Evolutionary conservation across 768 basidiomycete genomes (phyloP), one percentile per base, ranked within the genome.

Genomic region (Megacollybia marginata): DNA sequence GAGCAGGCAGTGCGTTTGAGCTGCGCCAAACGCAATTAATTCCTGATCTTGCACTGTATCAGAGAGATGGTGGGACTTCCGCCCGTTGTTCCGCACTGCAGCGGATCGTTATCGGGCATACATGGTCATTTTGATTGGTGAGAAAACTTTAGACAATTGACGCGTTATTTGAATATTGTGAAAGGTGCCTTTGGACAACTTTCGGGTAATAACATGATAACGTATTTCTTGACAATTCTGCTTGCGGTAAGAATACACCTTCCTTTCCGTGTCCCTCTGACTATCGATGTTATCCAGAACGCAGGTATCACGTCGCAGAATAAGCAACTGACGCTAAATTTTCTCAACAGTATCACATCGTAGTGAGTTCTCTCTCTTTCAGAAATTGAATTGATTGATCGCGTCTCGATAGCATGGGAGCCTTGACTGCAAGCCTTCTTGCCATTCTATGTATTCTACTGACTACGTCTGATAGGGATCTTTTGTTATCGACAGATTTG

Each of bases 11-110:
- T 76, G 49, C 38, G 13, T n/a, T 32, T 38, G 48, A 6, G 6
- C 53, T 19, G 28, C n/a, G 12, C 11, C 23, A 23, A 31, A 44
- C 15, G 11, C 5, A n/a, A 4, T 32, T 33, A 16, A 34, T 13
- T 53, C 28, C 33, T 42, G 9, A 51, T 15, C 36, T 6, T 28
- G 23, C 23, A 6, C n/a, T 5, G 13, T 10, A 35, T 4, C 48
- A 73, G 74, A 75, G 53, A 59, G 60, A 32, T 79, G 71, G 69
- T 81, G 78, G 78, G 77, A 79, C 57, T 79, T 76, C 65, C 62
- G 74, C 36, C 69, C 72, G 10, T 59, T 79, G 19, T 78, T 80
- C 64, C 66, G 62, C 38, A 74, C 68, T 33, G 61, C 63, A 8
- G 70, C 68, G 9, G 70, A 73, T 58, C 63, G 76, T 46, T 74